Base-by-base conservation (phyloP, 495 filamentous ascomycete genomes). In the Talaromyces ruber region DNA sequence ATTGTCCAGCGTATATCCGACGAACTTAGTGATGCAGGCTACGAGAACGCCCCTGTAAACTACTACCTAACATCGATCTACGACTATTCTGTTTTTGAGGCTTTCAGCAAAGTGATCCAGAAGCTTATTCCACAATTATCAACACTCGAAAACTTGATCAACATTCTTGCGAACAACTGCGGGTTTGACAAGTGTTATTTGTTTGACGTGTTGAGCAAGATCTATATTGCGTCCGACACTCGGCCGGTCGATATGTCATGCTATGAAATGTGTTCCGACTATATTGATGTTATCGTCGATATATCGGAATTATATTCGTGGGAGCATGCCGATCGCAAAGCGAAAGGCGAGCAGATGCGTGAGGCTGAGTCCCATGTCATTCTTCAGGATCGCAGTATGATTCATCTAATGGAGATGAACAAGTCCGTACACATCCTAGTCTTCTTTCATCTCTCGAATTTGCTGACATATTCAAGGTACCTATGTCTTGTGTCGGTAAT, bases 241-340 rank as follows among this genome's bases (percentile, higher is more conserved):
- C 88, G 88, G 22, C 94, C 95, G 5, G 90, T 93, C 34, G 92
- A 97, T 66, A 91, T 96, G 81, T 86, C 87, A 21, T 89, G 88
- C 71, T 98, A 98, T 71, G 94, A 97, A 76, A 94, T 98, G 66
- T 98, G 95, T 72, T 94, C 90, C 26, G 94, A 98, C 70, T 98
- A 92, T 69, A 96, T 98, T 61, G 93, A 98, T 71, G 91, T 96
- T 51, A 93, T 98, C 61, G 93, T 98, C 56, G 94, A 98, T 71
- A 84, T 98, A 30, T 93, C 89, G 14, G 92, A 97, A 71, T 87
- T 98, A 18, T 98, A 97, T 67, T 93, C 92, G 5, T 97, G 81
- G 64, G 81, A 84, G 24, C 72, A 77, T 12, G 80, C 87, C 1
- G 83, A 85, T 63, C 82, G 81, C 5, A 79, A 82, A 55, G 76